A percentile compares a stretch with the other conserved stretches of the same genome.
Conservation (phyloP, 768 basidiomycete species). For the Tephrocybe sp. region DNA sequence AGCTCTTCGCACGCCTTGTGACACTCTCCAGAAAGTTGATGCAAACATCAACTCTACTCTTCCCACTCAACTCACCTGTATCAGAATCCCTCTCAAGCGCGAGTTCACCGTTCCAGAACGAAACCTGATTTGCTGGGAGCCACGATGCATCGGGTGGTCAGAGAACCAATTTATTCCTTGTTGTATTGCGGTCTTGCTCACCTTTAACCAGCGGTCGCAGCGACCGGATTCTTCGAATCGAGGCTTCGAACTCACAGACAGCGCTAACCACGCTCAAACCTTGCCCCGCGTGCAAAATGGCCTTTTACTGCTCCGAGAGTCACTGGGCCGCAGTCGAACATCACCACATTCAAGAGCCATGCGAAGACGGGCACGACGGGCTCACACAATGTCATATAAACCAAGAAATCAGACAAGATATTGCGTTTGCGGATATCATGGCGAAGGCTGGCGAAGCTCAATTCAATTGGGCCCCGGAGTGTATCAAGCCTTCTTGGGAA, state of each 20-base stretch:
- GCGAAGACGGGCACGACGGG: constrained; percentile 18
- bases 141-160: constrained; percentile 22
- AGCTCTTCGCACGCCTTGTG: constrained; percentile 10
- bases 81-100: constrained; percentile 1
- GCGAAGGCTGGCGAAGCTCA: constrained; percentile 4
- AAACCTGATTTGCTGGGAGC: constrained; percentile 20
- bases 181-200: neutral
- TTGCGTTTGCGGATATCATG: constrained; percentile 10
- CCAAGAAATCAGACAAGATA: constrained; percentile 16
- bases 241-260: constrained; percentile 6
- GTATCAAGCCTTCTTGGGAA: constrained; percentile 21
- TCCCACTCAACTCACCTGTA: neutral
- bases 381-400: constrained; percentile 26
- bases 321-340: constrained; percentile 20
- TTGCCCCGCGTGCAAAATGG: constrained; percentile 21
- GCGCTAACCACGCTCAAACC: constrained; percentile 12
- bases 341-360: constrained; percentile 16
- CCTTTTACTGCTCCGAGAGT: constrained; percentile 23
- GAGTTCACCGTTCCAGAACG: constrained; percentile 8
- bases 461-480: constrained; percentile 29
- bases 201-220: constrained; percentile 19
- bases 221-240: constrained; percentile 22
- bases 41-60: neutral
- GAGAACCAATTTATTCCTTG: neutral
- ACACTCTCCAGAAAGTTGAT: constrained; percentile 11